These are phyloP conservation scores for Blastocystis sp. DNA, from an alignment of 352 stramenopile genomes.

Conservation along the genomic window DNA sequence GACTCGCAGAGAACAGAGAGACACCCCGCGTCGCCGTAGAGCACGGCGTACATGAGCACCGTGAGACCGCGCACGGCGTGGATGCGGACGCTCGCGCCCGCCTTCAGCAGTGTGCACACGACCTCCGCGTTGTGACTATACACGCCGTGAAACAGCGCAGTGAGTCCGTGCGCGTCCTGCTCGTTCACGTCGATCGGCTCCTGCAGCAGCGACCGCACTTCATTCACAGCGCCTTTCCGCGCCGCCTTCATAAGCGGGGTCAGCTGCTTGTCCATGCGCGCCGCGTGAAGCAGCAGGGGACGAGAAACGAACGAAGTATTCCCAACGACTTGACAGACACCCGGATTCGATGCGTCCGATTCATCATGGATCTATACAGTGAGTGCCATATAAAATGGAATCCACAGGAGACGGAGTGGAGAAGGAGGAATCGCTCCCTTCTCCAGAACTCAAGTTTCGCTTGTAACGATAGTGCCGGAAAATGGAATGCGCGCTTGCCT, in stretches of 20 bases:
- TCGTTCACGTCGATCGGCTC: background rate
- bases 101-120: slow-evolving; percentile 11
- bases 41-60: slow-evolving; percentile 29
- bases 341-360: background rate
- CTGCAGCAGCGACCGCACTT: background rate
- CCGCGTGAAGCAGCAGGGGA: background rate
- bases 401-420: slow-evolving; percentile 19
- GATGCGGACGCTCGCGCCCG: background rate
- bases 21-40: background rate
- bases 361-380: slow-evolving; percentile 19
- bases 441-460: slow-evolving; percentile 2
- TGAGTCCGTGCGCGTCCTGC: slow-evolving; percentile 59
- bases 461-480: background rate
- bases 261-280: background rate
- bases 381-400: background rate
- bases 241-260: slow-evolving; percentile 11
- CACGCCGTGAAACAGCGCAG: slow-evolving; percentile 45
- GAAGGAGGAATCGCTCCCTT: background rate
- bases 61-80: slow-evolving; percentile 22
- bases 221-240: slow-evolving; percentile 22
- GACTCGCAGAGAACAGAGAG: background rate
- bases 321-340: background rate
- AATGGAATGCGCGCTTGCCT: background rate
- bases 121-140: slow-evolving; percentile 12
- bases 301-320: slow-evolving; percentile 26